Conservation (phyloP, 176 grass and related monocot species). For the Avena atlantica region DNA sequence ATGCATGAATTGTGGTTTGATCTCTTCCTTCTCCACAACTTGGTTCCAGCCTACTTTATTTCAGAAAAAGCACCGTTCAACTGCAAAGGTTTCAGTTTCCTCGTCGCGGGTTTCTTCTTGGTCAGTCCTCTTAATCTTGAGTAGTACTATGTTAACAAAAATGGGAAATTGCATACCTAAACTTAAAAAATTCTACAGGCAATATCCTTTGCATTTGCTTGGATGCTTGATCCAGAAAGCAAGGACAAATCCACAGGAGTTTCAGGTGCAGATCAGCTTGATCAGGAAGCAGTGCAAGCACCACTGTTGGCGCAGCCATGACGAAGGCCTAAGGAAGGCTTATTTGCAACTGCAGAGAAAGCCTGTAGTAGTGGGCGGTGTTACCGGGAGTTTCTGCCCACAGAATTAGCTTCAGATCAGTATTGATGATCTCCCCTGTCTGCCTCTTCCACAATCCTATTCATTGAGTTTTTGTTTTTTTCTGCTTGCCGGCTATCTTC, state of each 20-base stretch:
- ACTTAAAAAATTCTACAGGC: constrained; percentile 45
- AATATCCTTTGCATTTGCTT: constrained; percentile 68
- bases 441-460: constrained; percentile 5
- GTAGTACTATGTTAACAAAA: not conserved
- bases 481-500: not conserved
- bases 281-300: constrained; percentile 45
- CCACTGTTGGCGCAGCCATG: constrained; percentile 49
- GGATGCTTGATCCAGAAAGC: constrained; percentile 54
- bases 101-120: constrained; percentile 72
- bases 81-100: constrained; percentile 82
- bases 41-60: constrained; percentile 75
- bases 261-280: not conserved
- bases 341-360: not conserved
- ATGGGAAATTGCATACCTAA: not conserved
- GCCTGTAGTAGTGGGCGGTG: not conserved
- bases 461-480: not conserved
- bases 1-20: not conserved
- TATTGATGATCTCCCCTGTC: not conserved
- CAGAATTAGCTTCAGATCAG: constrained; percentile 17
- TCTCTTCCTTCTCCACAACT: not conserved
- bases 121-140: constrained; percentile 34
- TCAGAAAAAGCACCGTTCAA: constrained; percentile 69
- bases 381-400: not conserved
- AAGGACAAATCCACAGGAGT: constrained; percentile 3
- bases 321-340: not conserved